Evolutionary conservation across 2,329 filamentous ascomycete genomes (phyloP).

Genomic region (Pseudogymnoascus sp.): DNA sequence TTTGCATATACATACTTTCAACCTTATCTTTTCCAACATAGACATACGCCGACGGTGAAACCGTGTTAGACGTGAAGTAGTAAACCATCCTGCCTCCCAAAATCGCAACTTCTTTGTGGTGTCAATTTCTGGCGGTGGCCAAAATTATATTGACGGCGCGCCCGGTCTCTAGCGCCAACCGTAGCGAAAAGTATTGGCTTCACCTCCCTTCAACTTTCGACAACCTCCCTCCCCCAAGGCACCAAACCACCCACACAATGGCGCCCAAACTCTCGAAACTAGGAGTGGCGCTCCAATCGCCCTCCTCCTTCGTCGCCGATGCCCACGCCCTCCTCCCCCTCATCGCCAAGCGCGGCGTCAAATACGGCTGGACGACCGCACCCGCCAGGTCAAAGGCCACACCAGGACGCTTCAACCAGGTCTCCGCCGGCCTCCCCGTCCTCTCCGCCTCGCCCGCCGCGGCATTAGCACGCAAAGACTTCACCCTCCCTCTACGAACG

Average conservation of each 20-base stretch:
- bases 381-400: slow-evolving; percentile 39
- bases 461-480: slow-evolving; percentile 51
- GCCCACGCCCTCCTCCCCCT: slow-evolving; percentile 27
- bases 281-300: slow-evolving; percentile 24
- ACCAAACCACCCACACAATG: slow-evolving; percentile 24
- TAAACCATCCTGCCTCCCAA: slow-evolving; percentile 64
- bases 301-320: slow-evolving; percentile 25
- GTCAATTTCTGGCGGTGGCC: slow-evolving; percentile 4
- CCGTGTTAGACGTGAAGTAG: slow-evolving; percentile 84
- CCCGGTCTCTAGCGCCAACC: slow-evolving; percentile 18
- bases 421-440: slow-evolving; percentile 46
- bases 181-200: slow-evolving; percentile 15
- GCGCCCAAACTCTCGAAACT: slow-evolving; percentile 30
- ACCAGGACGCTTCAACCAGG: slow-evolving; percentile 51
- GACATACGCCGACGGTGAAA: slow-evolving; percentile 75
- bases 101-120: neutral
- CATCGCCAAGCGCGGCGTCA: slow-evolving; percentile 28
- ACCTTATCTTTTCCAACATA: slow-evolving; percentile 99
- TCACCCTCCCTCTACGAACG: slow-evolving; percentile 59
- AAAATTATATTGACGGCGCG: slow-evolving; percentile 26
- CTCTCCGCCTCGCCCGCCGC: slow-evolving; percentile 53
- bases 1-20: slow-evolving; percentile 59
- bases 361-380: slow-evolving; percentile 52
- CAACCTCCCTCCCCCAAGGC: neutral
- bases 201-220: slow-evolving; percentile 9